Evolutionary conservation across 306 rosid species (phyloP).

Genomic region (Rubus idaeus): DNA sequence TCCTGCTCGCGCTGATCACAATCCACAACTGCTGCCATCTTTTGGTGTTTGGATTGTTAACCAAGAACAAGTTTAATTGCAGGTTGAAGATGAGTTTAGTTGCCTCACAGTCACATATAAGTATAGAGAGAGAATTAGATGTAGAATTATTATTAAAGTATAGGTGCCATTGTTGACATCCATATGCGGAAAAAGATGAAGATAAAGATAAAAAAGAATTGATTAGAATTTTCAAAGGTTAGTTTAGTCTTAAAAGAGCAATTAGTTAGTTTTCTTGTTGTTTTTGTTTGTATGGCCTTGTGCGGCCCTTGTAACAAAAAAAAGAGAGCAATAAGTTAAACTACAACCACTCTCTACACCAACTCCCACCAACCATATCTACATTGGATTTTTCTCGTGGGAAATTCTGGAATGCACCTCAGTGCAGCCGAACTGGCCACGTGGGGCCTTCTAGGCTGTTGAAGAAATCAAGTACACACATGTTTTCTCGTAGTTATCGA

Average conservation of each 20-base stretch:
- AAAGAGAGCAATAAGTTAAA: background rate
- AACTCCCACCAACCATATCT: background rate
- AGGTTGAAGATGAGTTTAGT: background rate
- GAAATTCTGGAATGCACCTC: too few species aligned
- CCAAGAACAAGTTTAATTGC: background rate
- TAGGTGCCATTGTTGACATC: background rate
- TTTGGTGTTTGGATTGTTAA: background rate
- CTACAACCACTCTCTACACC: background rate
- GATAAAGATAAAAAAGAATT: background rate
- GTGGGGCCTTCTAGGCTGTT: too few species aligned
- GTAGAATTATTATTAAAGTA: background rate
- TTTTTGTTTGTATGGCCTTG: too few species aligned
- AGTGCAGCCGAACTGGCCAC: too few species aligned
- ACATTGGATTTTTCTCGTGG: background rate
- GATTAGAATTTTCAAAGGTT: background rate
- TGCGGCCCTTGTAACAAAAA: too few species aligned
- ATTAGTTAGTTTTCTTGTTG: too few species aligned
- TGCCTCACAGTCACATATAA: background rate
- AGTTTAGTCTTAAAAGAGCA: background rate
- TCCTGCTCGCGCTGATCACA: slow-evolving; percentile 45
- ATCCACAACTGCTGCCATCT: background rate
- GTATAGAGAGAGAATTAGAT: background rate
- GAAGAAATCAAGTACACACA: too few species aligned
- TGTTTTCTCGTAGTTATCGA: background rate
- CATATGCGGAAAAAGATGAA: background rate